These are phyloP conservation scores for Amaranthus palmeri DNA, from an alignment of 148 eudicot genomes.

Conservation along the genomic window DNA sequence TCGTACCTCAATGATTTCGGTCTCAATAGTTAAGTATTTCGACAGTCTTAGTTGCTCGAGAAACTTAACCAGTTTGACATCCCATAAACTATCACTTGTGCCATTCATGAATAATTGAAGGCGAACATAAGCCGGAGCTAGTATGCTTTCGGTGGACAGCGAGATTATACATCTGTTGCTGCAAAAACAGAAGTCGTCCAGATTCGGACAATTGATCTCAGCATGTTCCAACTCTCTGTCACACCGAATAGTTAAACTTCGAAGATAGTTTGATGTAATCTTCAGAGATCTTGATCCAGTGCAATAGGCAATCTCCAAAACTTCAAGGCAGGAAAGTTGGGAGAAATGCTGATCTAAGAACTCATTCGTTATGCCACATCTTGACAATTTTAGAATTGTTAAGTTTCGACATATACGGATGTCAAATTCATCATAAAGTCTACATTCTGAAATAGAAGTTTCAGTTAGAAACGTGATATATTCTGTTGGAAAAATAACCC, in stretches of 20 bases:
- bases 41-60: slow-evolving; percentile 3
- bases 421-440: background rate
- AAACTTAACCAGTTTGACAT: background rate
- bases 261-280: background rate
- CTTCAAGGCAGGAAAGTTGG: background rate
- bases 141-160: background rate
- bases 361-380: background rate
- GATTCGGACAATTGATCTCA: background rate
- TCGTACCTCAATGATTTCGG: background rate
- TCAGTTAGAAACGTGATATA: background rate
- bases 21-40: background rate
- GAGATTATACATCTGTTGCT: background rate
- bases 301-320: background rate
- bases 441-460: background rate
- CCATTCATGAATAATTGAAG: background rate
- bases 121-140: background rate
- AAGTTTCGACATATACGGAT: background rate
- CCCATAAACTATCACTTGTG: background rate
- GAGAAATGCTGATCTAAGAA: slow-evolving; percentile 2
- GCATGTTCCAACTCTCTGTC: background rate
- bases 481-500: no score
- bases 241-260: background rate
- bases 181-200: background rate
- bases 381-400: background rate
- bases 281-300: background rate